phyloP scores from a whole-genome alignment of 2,329 filamentous ascomycete genomes.

The Hortaea werneckii region DNA sequence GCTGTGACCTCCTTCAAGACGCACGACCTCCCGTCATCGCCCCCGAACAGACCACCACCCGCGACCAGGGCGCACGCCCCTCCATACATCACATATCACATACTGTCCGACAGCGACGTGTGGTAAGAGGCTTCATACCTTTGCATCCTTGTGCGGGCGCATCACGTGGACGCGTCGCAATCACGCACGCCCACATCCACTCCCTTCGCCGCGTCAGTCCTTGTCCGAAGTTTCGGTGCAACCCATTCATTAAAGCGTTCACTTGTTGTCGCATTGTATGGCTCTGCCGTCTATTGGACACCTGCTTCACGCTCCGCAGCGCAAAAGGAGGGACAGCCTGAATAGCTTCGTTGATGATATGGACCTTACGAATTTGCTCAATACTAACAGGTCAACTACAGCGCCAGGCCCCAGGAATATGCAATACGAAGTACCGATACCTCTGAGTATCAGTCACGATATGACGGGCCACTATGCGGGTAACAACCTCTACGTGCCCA shows the following conservation, averaged over 20 bases:
- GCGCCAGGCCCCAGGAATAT: slow-evolving; percentile 25
- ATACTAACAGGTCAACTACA: slow-evolving; percentile 28
- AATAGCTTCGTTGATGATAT: slow-evolving; percentile 19
- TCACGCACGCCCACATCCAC: slow-evolving; percentile 11
- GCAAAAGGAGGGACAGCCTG: slow-evolving; percentile 27
- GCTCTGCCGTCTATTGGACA: slow-evolving; percentile 23
- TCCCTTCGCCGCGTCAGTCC: neutral
- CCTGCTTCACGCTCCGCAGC: slow-evolving; percentile 18
- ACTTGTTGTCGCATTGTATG: slow-evolving; percentile 14
- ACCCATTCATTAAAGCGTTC: neutral
- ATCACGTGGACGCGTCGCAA: slow-evolving; percentile 13
- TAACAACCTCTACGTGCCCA: slow-evolving; percentile 38
- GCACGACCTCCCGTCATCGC: slow-evolving; percentile 18
- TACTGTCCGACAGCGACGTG: slow-evolving; percentile 8
- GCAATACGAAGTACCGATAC: slow-evolving; percentile 29
- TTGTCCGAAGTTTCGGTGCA: neutral
- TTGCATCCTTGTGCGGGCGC: slow-evolving; percentile 4
- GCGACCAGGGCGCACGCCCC: slow-evolving; percentile 11
- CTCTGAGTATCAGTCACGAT: slow-evolving; percentile 22
- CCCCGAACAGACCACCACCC: slow-evolving; percentile 17
- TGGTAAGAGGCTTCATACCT: slow-evolving; percentile 8
- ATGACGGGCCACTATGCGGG: slow-evolving; percentile 23
- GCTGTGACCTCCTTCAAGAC: slow-evolving; percentile 17
- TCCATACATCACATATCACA: slow-evolving; percentile 8
- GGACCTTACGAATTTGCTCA: slow-evolving; percentile 27